phyloP scores from a whole-genome alignment of 2,329 filamentous ascomycete genomes.

The Fusarium nisikadoi region DNA sequence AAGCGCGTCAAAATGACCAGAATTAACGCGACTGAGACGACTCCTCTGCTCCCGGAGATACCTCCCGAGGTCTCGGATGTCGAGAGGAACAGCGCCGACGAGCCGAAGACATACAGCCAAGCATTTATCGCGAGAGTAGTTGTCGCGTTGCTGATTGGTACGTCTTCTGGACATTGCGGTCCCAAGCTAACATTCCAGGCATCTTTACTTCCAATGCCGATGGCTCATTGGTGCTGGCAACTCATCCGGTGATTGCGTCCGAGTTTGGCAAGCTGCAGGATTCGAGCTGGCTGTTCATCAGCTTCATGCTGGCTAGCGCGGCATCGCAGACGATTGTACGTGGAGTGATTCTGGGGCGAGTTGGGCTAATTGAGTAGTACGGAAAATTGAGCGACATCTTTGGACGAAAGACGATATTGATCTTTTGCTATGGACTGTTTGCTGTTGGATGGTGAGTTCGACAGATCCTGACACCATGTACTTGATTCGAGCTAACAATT shows the following conservation, averaged over 20 bases:
- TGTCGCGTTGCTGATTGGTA: not conserved
- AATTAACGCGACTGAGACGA: not conserved
- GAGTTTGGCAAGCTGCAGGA: slow-evolving; percentile 67
- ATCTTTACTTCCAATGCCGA: slow-evolving; percentile 75
- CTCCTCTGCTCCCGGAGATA: not conserved
- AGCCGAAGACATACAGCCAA: not conserved
- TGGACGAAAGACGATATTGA: slow-evolving; percentile 41
- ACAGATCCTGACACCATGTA: no score
- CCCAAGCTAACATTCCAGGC: accelerated
- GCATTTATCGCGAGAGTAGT: not conserved
- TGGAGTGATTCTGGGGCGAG: accelerated
- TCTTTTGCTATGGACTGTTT: slow-evolving; percentile 45
- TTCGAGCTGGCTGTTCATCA: slow-evolving; percentile 57
- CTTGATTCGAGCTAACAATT: not conserved
- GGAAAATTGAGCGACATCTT: slow-evolving; percentile 47
- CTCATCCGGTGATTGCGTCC: slow-evolving; percentile 70
- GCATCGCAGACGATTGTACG: slow-evolving; percentile 43
- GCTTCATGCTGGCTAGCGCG: slow-evolving; percentile 47
- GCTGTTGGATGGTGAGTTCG: slow-evolving; percentile 51
- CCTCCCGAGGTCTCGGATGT: not conserved
- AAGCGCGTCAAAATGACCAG: not conserved
- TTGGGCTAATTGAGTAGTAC: slow-evolving; percentile 42
- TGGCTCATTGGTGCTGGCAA: slow-evolving; percentile 72
- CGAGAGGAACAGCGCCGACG: not conserved
- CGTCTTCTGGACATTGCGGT: accelerated